Percentiles rank a stretch among this genome's conserved stretches.
Conservation (phyloP, 1,139 yeast species). For the Pichia terricola region DNA sequence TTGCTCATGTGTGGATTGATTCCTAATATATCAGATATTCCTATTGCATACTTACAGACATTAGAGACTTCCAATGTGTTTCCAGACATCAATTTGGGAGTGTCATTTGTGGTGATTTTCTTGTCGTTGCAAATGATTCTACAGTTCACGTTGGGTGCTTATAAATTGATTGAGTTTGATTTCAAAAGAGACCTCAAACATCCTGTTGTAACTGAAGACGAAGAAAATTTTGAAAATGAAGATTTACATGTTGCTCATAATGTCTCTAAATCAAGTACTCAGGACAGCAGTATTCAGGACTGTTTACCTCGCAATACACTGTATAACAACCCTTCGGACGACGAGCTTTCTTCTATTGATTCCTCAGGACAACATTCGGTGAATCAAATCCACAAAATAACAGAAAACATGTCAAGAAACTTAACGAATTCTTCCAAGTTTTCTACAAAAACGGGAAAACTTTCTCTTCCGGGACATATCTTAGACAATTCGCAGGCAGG, state of each 20-base stretch:
- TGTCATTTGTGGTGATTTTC: conserved; percentile 77
- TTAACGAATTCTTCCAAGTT: conserved; percentile 1
- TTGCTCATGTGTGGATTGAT: conserved; percentile 64
- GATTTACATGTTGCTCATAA: neutral
- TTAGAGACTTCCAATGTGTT: conserved; percentile 51
- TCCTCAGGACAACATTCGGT: neutral
- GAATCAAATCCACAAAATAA: neutral
- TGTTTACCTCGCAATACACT: no score
- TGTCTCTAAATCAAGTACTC: neutral
- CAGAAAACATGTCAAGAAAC: neutral
- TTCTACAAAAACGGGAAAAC: neutral
- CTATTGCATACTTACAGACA: conserved; percentile 82
- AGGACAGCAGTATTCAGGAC: neutral
- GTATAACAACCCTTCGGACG: neutral
- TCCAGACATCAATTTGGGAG: conserved; percentile 65
- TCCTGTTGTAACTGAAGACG: neutral
- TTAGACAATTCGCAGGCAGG: conserved; percentile 29
- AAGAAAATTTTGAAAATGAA: neutral
- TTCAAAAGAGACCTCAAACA: conserved; percentile 33
- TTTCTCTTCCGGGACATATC: conserved; percentile 7
- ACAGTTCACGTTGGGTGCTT: conserved; percentile 73
- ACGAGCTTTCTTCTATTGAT: conserved; percentile 3
- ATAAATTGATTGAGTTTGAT: conserved; percentile 62
- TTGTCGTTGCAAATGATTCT: conserved; percentile 60
- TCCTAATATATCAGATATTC: conserved; percentile 78